A percentile compares a stretch with the other conserved stretches of the same genome.
Conservation (phyloP, 1,284 basidiomycete genomes). For the Cutaneotrichosporon daszewskae region DNA sequence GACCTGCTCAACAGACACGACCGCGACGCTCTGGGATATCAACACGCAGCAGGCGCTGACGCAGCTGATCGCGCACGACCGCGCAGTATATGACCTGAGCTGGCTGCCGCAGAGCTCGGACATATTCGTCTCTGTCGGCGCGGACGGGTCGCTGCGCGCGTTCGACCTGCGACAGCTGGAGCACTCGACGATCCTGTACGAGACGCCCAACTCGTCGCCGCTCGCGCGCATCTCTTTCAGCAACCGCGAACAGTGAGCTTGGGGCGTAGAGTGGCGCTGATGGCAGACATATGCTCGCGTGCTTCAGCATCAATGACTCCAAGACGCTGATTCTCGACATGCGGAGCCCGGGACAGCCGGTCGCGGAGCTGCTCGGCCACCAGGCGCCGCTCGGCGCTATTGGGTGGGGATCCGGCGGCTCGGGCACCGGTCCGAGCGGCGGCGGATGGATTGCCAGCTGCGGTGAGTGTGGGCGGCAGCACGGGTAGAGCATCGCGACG, state of each 20-base stretch:
- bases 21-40: conserved; percentile 96
- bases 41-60: conserved; percentile 92
- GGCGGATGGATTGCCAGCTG: conserved; percentile 76
- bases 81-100: conserved; percentile 70
- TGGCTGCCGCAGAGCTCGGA: conserved; percentile 98
- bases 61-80: conserved; percentile 95
- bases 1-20: conserved; percentile 93
- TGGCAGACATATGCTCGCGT: conserved; percentile 44
- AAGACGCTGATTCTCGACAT: conserved; percentile 89
- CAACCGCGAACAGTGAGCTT: conserved; percentile 36
- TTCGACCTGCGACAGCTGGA: conserved; percentile 95
- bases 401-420: conserved; percentile 66
- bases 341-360: conserved; percentile 85
- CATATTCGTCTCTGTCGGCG: conserved; percentile 97
- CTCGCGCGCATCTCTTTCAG: conserved; percentile 79
- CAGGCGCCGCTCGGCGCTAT: conserved; percentile 65
- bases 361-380: conserved; percentile 81
- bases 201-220: conserved; percentile 64
- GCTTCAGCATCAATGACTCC: conserved; percentile 61
- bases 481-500: too few relatives aligned
- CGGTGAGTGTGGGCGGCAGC: too few relatives aligned
- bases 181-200: conserved; percentile 97
- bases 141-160: conserved; percentile 91
- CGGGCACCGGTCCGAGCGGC: conserved; percentile 50
- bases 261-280: background rate